phyloP scores from a whole-genome alignment of 768 basidiomycete species.

The Tricholoma furcatifolium region DNA sequence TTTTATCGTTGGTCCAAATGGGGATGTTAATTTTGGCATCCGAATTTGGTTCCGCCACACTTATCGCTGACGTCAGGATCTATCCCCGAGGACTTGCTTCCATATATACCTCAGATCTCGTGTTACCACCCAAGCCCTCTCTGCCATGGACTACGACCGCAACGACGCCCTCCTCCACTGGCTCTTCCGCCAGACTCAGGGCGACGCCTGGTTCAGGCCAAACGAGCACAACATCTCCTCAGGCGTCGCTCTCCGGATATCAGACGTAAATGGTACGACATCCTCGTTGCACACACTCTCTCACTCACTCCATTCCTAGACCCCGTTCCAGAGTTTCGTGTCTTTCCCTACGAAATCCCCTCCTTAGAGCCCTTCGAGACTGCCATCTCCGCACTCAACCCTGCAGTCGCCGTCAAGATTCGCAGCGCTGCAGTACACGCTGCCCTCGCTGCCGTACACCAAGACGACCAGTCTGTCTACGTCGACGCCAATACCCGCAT shows the following conservation, averaged over 20 bases:
- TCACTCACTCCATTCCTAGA: neutral
- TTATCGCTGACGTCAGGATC: too few species aligned
- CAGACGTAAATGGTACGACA: slow-evolving; percentile 35
- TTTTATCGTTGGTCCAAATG: too few species aligned
- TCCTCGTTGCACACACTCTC: neutral
- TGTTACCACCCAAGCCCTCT: neutral
- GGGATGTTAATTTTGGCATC: too few species aligned
- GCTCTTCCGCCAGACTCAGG: slow-evolving; percentile 77
- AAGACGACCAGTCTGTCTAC: slow-evolving; percentile 58
- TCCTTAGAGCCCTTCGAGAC: slow-evolving; percentile 75
- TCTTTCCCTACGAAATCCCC: slow-evolving; percentile 81
- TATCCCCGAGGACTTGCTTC: neutral
- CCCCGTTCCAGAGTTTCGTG: slow-evolving; percentile 54
- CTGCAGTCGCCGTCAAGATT: slow-evolving; percentile 81
- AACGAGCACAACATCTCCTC: slow-evolving; percentile 72
- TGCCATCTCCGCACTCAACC: slow-evolving; percentile 68
- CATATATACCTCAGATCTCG: neutral
- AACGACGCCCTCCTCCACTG: slow-evolving; percentile 80
- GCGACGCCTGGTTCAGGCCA: slow-evolving; percentile 82
- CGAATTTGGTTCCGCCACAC: too few species aligned
- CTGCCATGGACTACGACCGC: slow-evolving; percentile 68
- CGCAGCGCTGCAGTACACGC: slow-evolving; percentile 77
- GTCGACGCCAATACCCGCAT: slow-evolving; percentile 85
- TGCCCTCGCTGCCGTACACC: slow-evolving; percentile 57
- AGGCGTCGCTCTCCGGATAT: slow-evolving; percentile 62